Conservation (phyloP, 345 rosid genomes). For the Sonneratia caseolaris region DNA sequence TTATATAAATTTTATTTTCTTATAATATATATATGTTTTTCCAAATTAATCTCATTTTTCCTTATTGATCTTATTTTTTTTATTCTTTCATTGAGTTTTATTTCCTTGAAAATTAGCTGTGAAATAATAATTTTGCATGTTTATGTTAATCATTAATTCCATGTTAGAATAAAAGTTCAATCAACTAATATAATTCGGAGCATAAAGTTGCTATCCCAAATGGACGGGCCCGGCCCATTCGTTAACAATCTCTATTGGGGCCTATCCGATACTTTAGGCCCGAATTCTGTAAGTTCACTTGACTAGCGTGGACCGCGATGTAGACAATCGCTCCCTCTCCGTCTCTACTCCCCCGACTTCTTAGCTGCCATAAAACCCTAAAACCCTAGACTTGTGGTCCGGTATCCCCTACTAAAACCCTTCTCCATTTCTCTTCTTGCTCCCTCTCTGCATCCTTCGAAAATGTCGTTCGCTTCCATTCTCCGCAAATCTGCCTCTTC, state of each 20-base stretch:
- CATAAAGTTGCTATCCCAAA: too few relatives aligned
- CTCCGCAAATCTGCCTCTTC: slow-evolving; percentile 39
- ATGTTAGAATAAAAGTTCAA: too few relatives aligned
- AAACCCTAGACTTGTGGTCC: background rate
- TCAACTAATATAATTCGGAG: too few relatives aligned
- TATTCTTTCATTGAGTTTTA: too few relatives aligned
- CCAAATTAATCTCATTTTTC: too few relatives aligned
- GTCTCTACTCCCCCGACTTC: background rate
- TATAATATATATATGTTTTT: too few relatives aligned
- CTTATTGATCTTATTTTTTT: too few relatives aligned
- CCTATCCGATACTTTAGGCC: background rate
- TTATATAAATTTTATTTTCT: too few relatives aligned
- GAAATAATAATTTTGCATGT: too few relatives aligned
- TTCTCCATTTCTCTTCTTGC: background rate
- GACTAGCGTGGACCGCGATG: background rate
- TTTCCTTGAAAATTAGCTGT: too few relatives aligned
- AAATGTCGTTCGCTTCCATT: background rate
- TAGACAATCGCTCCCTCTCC: background rate
- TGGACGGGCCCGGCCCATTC: background rate
- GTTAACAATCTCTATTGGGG: background rate
- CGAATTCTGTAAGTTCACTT: background rate
- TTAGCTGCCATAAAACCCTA: background rate
- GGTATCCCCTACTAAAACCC: slow-evolving; percentile 11
- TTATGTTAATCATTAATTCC: too few relatives aligned
- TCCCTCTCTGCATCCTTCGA: background rate